These are phyloP conservation scores for Xanthoconium separans DNA, from an alignment of 1,284 basidiomycete genomes.

Conservation along the genomic window DNA sequence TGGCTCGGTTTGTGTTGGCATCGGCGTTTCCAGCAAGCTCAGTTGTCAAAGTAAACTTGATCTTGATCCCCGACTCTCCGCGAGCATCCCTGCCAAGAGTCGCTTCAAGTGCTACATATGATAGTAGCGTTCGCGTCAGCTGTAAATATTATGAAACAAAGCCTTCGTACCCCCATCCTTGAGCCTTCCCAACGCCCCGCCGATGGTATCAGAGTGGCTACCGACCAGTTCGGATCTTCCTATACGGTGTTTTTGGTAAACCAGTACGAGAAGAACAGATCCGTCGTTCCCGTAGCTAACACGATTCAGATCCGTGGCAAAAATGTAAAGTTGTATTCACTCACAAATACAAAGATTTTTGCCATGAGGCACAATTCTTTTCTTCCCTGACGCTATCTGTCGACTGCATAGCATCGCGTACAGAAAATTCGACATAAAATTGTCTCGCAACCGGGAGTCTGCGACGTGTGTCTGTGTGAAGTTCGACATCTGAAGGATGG, in stretches of 20 bases:
- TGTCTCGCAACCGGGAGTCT: neutral
- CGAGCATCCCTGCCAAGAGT: neutral
- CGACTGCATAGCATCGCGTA: neutral
- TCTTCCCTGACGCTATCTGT: neutral
- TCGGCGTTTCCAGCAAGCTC: too few species aligned
- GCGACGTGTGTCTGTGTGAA: neutral
- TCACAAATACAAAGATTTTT: slow-evolving; percentile 2
- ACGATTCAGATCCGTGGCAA: too few species aligned
- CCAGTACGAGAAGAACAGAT: too few species aligned
- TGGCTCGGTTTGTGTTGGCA: neutral
- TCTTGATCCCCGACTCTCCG: neutral
- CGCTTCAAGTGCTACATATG: neutral
- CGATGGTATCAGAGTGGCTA: too few species aligned
- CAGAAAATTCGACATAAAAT: neutral
- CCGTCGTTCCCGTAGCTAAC: too few species aligned
- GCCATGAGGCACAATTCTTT: neutral
- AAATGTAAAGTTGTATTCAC: too few species aligned
- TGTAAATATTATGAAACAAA: too few species aligned
- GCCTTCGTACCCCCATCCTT: too few species aligned
- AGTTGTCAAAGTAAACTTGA: neutral
- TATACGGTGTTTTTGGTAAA: too few species aligned
- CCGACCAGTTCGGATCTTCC: too few species aligned
- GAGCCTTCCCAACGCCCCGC: too few species aligned
- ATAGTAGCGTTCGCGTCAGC: too few species aligned
- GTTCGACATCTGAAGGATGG: slow-evolving; percentile 1